Percentiles rank a stretch among this genome's conserved stretches.
Evolutionary conservation across 176 grass and related monocot species (phyloP).

Genomic region (Carex cristatella): DNA sequence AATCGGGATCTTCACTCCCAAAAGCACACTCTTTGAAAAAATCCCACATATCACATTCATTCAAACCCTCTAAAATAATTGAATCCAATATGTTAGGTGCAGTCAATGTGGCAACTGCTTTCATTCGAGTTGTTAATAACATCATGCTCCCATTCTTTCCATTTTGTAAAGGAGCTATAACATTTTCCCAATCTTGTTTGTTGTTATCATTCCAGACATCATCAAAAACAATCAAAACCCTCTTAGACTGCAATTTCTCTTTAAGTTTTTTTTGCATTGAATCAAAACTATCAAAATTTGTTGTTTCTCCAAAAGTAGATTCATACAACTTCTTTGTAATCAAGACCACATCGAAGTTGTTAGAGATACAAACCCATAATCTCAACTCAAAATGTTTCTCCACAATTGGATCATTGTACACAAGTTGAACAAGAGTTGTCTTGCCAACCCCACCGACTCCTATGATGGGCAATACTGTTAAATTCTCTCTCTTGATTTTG

Average conservation of each 20-base stretch:
- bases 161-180: conserved; percentile 11
- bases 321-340: conserved; percentile 26
- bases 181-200: conserved; percentile 6
- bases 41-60: background rate
- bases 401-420: conserved; percentile 25
- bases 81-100: background rate
- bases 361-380: conserved; percentile 34
- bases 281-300: conserved; percentile 6
- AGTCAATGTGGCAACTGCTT: conserved; percentile 3
- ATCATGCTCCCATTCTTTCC: conserved; percentile 30
- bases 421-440: conserved; percentile 30
- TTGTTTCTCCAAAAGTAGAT: background rate
- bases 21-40: conserved; percentile 16
- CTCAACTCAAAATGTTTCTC: conserved; percentile 22
- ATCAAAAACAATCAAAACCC: conserved; percentile 33
- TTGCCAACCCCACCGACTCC: conserved; percentile 28
- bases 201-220: conserved; percentile 37
- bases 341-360: conserved; percentile 4
- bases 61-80: conserved; percentile 1
- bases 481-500: background rate
- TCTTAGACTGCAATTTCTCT: conserved; percentile 7
- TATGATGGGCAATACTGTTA: conserved; percentile 5
- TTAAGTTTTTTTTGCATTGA: background rate
- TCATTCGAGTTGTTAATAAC: conserved; percentile 32
- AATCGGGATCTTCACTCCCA: background rate